Conservation (phyloP, 2,329 filamentous ascomycete genomes). For the Ophiostoma angusticollis region DNA sequence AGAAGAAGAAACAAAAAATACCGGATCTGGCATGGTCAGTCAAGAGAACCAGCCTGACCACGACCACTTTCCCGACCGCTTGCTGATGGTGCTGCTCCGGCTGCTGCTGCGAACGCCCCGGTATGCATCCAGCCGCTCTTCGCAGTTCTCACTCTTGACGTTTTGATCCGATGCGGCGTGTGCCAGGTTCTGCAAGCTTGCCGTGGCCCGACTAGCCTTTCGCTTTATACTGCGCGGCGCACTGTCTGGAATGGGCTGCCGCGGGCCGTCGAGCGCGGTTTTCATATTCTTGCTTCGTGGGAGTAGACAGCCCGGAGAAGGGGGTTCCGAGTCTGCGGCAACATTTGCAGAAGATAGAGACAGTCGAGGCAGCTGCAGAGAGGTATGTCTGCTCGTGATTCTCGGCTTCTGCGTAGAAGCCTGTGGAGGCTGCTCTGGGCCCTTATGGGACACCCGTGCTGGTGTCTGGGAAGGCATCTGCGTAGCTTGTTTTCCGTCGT, state of each 20-base stretch:
- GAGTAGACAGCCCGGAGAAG: constrained; percentile 8
- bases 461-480: not conserved
- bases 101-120: constrained; percentile 7
- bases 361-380: constrained; percentile 4
- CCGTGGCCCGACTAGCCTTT: constrained; percentile 10
- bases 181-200: constrained; percentile 11
- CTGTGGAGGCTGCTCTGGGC: not conserved
- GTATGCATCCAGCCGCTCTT: not conserved
- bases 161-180: constrained; percentile 3
- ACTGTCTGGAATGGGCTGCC: constrained; percentile 6
- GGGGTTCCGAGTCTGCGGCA: not conserved
- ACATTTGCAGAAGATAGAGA: constrained; percentile 3
- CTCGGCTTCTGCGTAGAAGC: constrained; percentile 11
- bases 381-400: constrained; percentile 11
- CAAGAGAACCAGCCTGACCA: constrained; percentile 15
- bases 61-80: constrained; percentile 15
- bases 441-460: not conserved
- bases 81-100: constrained; percentile 12
- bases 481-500: not conserved
- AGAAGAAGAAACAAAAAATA: not conserved
- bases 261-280: not conserved
- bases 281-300: constrained; percentile 3
- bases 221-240: constrained; percentile 8
- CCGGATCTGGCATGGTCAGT: no score
- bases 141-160: constrained; percentile 5